Base-by-base conservation (phyloP, 768 basidiomycete species). In the Pleurotus ostreatus region DNA sequence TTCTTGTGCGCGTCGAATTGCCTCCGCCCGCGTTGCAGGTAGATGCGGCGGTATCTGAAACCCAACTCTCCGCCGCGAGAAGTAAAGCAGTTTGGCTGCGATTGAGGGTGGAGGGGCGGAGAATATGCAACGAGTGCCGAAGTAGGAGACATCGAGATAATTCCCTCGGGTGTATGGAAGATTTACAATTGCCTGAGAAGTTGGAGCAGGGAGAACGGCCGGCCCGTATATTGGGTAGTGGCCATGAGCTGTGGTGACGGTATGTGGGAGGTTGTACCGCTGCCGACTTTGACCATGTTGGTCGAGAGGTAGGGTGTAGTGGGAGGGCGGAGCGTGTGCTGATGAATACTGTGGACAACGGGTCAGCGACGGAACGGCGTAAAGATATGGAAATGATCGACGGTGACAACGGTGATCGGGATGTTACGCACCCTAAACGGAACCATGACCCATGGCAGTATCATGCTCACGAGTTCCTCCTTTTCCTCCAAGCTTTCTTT, bases 31-130 rank as follows among this genome's bases (percentile, higher is more conserved):
- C 3, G 62, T 70, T 7, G 61, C 61, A 11, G 71, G 74, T 4
- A 78, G 62, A 37, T 70, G 66, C 0, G 69, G 65, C 2, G 82
- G 80, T 34, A 81, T 62, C 7, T 55, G 62, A 58, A 86, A 73
- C 0, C 77, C 72, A 6, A 76, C 60, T 60, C 89, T 85, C 22
- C 79, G 71, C 16, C 83, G 79, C 7, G 84, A 73, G 46, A 86
- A 77, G 69, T 80, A 89, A 30, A 88, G 65, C 6, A 88, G 74
- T 37, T 81, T 84, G 0, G 88, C 88, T 0, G 86, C 80, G 26
- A 74, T 62, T 20, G 15, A 80, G 72, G 6, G 82, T 77, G 0
- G 87, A 86, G 1, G 62, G 59, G 41, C 62, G 44, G 16, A 77
- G 47, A 4, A 45, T 8, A 3, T 66, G 68, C 1, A 68, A 62